phyloP scores from a whole-genome alignment of 306 rosid genomes.

The Acmispon strigosus region DNA sequence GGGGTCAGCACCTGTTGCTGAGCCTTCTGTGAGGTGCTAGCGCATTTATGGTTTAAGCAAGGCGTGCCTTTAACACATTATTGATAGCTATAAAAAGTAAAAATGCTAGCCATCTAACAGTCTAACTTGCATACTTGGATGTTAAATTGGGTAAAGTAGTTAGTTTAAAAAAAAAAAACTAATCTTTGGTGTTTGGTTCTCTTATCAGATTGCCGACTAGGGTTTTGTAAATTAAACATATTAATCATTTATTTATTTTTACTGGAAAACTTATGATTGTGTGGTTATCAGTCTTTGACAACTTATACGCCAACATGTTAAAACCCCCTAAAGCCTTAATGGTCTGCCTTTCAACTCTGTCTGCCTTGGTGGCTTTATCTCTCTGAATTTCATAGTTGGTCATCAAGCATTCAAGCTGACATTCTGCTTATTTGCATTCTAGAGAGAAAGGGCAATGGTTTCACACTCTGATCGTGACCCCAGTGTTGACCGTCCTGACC shows the following conservation, averaged over 20 bases:
- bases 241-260: not conserved
- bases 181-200: not conserved
- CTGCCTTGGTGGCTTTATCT: not conserved
- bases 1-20: slow-evolving; percentile 10
- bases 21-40: slow-evolving; percentile 5
- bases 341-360: not conserved
- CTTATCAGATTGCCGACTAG: slow-evolving; percentile 11
- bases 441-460: slow-evolving; percentile 66
- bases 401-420: slow-evolving; percentile 11
- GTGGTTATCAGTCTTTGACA: not conserved
- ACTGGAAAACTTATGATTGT: not conserved
- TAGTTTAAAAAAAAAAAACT: not conserved
- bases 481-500: slow-evolving; percentile 86
- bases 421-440: slow-evolving; percentile 30
- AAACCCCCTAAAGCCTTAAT: not conserved
- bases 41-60: not conserved
- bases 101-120: not conserved
- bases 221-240: slow-evolving; percentile 15
- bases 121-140: slow-evolving; percentile 10
- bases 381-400: slow-evolving; percentile 21
- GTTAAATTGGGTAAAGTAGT: slow-evolving; percentile 18
- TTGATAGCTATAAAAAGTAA: not conserved
- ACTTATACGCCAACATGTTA: not conserved
- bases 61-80: not conserved
- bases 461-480: slow-evolving; percentile 72